Percentiles rank a stretch among this genome's conserved stretches.
These are phyloP conservation scores for Pterocarpus santalinus DNA, from an alignment of 306 rosid genomes.

Conservation along the genomic window DNA sequence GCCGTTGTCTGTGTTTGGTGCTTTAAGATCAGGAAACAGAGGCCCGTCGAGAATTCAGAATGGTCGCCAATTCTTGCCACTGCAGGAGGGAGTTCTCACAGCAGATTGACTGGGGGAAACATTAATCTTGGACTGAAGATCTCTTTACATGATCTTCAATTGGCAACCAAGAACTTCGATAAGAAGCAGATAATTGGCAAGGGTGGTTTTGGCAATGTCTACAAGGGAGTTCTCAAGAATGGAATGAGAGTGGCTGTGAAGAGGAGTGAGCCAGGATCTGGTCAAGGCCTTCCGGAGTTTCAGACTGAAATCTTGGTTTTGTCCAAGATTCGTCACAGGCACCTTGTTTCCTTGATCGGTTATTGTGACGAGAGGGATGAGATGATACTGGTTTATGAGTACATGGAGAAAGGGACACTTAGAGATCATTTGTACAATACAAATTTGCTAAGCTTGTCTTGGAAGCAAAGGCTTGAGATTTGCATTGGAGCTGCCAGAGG, in stretches of 20 bases:
- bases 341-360: slow-evolving; percentile 65
- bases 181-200: slow-evolving; percentile 51
- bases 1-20: slow-evolving; percentile 30
- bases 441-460: slow-evolving; percentile 43
- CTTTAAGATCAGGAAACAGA: slow-evolving; percentile 42
- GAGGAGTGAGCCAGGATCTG: slow-evolving; percentile 60
- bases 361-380: slow-evolving; percentile 62
- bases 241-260: slow-evolving; percentile 64
- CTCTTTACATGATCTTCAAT: slow-evolving; percentile 51
- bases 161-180: slow-evolving; percentile 55
- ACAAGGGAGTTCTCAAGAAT: slow-evolving; percentile 54
- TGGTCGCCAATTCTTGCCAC: slow-evolving; percentile 28
- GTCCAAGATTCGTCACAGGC: slow-evolving; percentile 65
- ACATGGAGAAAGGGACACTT: slow-evolving; percentile 64
- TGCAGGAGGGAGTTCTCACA: slow-evolving; percentile 50
- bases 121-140: slow-evolving; percentile 56
- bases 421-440: slow-evolving; percentile 55
- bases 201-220: slow-evolving; percentile 70
- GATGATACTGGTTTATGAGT: slow-evolving; percentile 68
- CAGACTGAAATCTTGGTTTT: slow-evolving; percentile 65
- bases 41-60: slow-evolving; percentile 24
- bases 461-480: slow-evolving; percentile 68
- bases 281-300: slow-evolving; percentile 64
- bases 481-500: slow-evolving; percentile 70
- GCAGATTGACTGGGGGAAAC: slow-evolving; percentile 45